Conservation (phyloP, 495 filamentous ascomycete species). For the Rusavskia elegans region DNA sequence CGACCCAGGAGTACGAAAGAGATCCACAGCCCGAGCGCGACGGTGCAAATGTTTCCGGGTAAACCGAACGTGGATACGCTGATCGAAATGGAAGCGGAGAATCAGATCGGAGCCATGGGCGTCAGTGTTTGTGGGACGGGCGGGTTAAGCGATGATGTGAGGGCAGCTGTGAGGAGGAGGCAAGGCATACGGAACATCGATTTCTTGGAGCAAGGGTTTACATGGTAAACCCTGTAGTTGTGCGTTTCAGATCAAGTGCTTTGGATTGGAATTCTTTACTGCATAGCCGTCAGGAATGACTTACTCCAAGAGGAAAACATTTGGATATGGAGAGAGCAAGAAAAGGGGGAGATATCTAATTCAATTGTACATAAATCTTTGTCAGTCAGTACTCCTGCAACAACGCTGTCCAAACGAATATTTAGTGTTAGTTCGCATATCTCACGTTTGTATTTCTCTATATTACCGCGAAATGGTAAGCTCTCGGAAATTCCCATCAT, state of each 20-base stretch:
- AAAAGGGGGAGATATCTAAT: too few species aligned
- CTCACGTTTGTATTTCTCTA: too few species aligned
- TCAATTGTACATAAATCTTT: too few species aligned
- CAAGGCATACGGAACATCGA: slow-evolving; percentile 52
- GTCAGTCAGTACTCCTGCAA: neutral
- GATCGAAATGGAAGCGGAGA: slow-evolving; percentile 57
- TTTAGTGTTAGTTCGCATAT: too few species aligned
- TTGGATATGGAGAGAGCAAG: too few species aligned
- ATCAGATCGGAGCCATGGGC: slow-evolving; percentile 74
- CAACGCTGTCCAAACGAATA: neutral
- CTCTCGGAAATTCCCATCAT: too few species aligned
- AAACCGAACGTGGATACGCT: slow-evolving; percentile 68
- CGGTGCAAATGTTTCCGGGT: slow-evolving; percentile 73
- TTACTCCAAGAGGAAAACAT: too few species aligned
- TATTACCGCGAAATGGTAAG: too few species aligned
- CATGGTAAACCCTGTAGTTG: slow-evolving; percentile 40
- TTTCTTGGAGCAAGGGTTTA: slow-evolving; percentile 79
- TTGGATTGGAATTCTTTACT: too few species aligned
- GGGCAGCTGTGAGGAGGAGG: slow-evolving; percentile 51
- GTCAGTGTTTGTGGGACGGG: slow-evolving; percentile 84
- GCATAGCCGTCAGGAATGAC: too few species aligned
- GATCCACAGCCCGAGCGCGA: slow-evolving; percentile 50
- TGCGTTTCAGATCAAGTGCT: too few species aligned
- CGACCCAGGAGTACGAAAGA: slow-evolving; percentile 58
- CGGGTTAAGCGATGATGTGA: slow-evolving; percentile 65